Evolutionary conservation across 257 asterid species (phyloP).

Genomic region (Scutellaria baicalensis): DNA sequence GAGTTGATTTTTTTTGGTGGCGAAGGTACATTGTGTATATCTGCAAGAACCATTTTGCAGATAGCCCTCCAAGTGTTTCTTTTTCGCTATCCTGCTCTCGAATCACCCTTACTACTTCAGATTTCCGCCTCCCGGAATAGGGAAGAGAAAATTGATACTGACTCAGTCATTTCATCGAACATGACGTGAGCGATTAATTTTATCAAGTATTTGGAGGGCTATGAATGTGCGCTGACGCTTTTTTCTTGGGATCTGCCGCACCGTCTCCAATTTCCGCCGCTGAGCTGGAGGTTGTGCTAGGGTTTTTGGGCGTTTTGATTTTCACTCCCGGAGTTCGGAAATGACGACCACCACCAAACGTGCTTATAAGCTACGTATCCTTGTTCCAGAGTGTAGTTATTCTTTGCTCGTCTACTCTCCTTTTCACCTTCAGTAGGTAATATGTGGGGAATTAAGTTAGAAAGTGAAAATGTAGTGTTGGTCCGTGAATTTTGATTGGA

Average conservation of each 20-base stretch:
- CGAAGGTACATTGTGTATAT: constrained; percentile 31
- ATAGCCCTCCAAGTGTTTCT: background rate
- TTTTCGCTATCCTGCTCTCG: background rate
- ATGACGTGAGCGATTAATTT: constrained; percentile 14
- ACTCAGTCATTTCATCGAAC: constrained; percentile 23
- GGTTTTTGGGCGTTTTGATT: constrained; percentile 27
- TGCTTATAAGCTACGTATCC: constrained; percentile 99
- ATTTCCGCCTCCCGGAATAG: background rate
- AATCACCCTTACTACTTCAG: background rate
- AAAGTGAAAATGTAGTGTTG: background rate
- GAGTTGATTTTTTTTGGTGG: constrained; percentile 4
- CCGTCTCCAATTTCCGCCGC: constrained; percentile 2
- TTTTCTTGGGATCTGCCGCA: constrained; percentile 34
- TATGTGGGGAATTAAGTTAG: constrained; percentile 3
- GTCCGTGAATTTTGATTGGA: constrained; percentile 17
- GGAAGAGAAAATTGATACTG: background rate
- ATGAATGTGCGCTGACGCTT: constrained; percentile 19
- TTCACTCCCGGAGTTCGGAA: constrained; percentile 22
- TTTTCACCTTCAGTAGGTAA: background rate
- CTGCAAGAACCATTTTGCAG: constrained; percentile 6
- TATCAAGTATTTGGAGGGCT: constrained; percentile 19
- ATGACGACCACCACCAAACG: constrained; percentile 86
- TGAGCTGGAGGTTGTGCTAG: constrained; percentile 33
- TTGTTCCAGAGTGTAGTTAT: constrained; percentile 15
- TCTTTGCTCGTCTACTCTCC: background rate